phyloP scores from a whole-genome alignment of 1,139 yeast species.

The Yamadazyma dushanensis region DNA sequence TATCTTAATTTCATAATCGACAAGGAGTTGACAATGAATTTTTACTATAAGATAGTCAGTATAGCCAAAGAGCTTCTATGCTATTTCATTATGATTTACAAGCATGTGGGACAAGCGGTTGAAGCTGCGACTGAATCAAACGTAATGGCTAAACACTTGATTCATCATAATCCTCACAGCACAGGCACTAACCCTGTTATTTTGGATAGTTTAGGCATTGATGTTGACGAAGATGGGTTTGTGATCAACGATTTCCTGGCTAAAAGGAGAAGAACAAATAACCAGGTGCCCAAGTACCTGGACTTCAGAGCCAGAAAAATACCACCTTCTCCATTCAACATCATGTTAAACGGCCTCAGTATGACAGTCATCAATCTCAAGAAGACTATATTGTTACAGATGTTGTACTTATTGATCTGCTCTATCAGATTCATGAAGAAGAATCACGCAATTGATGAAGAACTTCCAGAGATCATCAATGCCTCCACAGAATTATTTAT shows the following conservation, averaged over 20 bases:
- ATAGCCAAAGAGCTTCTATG: constrained; percentile 42
- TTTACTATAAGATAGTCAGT: constrained; percentile 36
- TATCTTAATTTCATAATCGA: constrained; percentile 49
- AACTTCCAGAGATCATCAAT: constrained; percentile 24
- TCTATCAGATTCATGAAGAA: constrained; percentile 36
- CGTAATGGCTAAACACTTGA: constrained; percentile 11
- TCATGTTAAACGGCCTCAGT: constrained; percentile 46
- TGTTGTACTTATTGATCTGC: constrained; percentile 45
- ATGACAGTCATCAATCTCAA: constrained; percentile 48
- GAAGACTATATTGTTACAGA: constrained; percentile 44
- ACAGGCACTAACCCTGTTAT: constrained; percentile 27
- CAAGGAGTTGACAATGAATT: constrained; percentile 39
- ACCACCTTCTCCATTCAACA: constrained; percentile 45
- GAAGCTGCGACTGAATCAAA: constrained; percentile 8
- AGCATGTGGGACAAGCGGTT: constrained; percentile 25
- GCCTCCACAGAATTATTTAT: constrained; percentile 38
- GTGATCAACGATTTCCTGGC: constrained; percentile 49
- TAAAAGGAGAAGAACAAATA: constrained; percentile 30
- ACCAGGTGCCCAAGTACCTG: constrained; percentile 11
- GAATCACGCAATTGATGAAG: constrained; percentile 15
- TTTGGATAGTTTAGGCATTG: constrained; percentile 33
- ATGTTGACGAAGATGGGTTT: constrained; percentile 49
- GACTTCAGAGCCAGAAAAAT: constrained; percentile 24
- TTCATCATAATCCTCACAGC: constrained; percentile 22
- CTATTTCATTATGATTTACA: constrained; percentile 40